phyloP scores from a whole-genome alignment of 345 rosid species.

The Rhodamnia rubescens region DNA sequence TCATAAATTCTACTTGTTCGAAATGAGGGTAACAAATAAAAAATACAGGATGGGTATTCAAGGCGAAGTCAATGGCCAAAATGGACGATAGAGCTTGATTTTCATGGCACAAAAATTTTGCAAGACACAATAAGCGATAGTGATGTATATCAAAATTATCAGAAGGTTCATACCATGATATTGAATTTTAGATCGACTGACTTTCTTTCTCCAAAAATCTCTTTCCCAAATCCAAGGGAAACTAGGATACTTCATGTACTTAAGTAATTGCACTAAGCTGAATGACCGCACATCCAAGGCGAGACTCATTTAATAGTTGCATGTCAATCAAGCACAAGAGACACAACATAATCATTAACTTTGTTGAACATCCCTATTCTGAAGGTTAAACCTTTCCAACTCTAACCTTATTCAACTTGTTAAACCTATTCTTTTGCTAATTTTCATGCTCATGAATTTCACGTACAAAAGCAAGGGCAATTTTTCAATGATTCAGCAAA shows the following conservation, averaged over 20 bases:
- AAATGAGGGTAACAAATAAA: not conserved
- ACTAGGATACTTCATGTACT: not conserved
- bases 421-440: not conserved
- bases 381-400: not conserved
- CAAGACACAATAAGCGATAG: not conserved
- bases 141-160: not conserved
- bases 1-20: not conserved
- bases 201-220: not conserved
- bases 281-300: not conserved
- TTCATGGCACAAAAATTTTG: not conserved
- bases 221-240: not conserved
- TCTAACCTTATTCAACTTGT: not conserved
- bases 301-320: not conserved
- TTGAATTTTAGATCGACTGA: not conserved
- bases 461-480: not conserved
- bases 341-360: not conserved
- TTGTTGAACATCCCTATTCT: not conserved
- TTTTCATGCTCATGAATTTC: not conserved
- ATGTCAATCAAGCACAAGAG: not conserved
- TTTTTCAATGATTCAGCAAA: not conserved
- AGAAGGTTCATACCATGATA: not conserved
- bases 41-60: not conserved
- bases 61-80: not conserved
- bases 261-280: not conserved
- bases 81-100: not conserved